Conservation (phyloP, 1,139 yeast species). For the Yamadazyma kanchanaburiensis region DNA sequence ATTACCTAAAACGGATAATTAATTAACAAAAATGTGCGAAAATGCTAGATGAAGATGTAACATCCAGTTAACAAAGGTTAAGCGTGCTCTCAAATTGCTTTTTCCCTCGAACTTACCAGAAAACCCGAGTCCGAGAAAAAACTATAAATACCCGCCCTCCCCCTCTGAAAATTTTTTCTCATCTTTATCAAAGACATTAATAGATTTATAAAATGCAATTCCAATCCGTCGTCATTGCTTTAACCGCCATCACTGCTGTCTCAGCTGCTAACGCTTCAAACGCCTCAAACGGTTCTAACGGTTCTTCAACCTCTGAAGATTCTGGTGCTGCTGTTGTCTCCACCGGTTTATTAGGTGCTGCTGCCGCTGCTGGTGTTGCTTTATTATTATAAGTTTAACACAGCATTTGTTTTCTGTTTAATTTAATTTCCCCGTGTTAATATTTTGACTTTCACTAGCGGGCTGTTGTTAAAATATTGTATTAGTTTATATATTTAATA, state of each 20-base stretch:
- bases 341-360: slow-evolving; percentile 22
- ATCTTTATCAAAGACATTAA: slow-evolving; percentile 3
- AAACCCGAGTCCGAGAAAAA: slow-evolving; percentile 4
- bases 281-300: slow-evolving; percentile 27
- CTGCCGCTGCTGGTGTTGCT: slow-evolving; percentile 42
- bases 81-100: slow-evolving; percentile 2
- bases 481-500: slow-evolving; percentile 5
- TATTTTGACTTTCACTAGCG: slow-evolving; percentile 4
- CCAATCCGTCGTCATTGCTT: slow-evolving; percentile 39
- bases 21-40: slow-evolving; percentile 7
- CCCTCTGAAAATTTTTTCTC: slow-evolving; percentile 6
- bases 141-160: slow-evolving; percentile 10
- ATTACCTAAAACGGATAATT: slow-evolving; percentile 7
- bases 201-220: slow-evolving; percentile 30
- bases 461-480: slow-evolving; percentile 6
- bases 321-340: slow-evolving; percentile 25
- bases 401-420: slow-evolving; percentile 3
- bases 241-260: slow-evolving; percentile 40
- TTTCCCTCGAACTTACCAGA: slow-evolving; percentile 2
- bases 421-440: slow-evolving; percentile 3
- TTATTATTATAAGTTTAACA: slow-evolving; percentile 28
- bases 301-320: slow-evolving; percentile 17
- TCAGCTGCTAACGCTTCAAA: slow-evolving; percentile 32
- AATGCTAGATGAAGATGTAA: slow-evolving; percentile 1
- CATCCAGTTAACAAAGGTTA: slow-evolving; percentile 3